A percentile compares a stretch with the other conserved stretches of the same genome.
Conservation (phyloP, 148 eudicot species). For the Rhododendron griersonianum region DNA sequence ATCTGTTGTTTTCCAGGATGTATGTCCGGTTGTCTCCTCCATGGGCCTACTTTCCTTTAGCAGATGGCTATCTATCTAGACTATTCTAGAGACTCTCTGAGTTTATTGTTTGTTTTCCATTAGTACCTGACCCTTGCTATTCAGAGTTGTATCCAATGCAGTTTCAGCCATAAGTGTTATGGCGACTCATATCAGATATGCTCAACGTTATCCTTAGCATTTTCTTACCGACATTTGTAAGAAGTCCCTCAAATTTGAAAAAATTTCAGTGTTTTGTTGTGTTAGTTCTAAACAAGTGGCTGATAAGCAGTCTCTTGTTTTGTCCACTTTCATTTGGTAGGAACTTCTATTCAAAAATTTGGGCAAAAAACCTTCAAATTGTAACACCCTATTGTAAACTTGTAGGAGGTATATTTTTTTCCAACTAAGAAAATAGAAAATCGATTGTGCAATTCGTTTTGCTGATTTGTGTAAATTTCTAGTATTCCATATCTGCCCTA, state of each 20-base stretch:
- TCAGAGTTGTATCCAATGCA: background rate
- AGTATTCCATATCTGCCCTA: background rate
- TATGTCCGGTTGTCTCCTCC: background rate
- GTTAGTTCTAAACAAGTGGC: background rate
- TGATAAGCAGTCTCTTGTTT: background rate
- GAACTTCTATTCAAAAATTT: background rate
- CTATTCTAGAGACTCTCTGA: background rate
- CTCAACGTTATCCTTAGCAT: background rate
- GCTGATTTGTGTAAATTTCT: background rate
- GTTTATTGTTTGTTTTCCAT: background rate
- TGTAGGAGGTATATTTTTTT: background rate
- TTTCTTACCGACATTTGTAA: background rate
- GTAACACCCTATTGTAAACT: background rate
- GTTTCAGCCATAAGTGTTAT: background rate
- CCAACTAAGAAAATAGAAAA: background rate
- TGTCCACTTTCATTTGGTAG: slow-evolving; percentile 1
- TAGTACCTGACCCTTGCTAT: background rate
- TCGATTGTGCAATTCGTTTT: background rate
- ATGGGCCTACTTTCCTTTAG: background rate
- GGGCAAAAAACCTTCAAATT: background rate
- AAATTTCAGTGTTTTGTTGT: background rate
- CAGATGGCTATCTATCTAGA: background rate
- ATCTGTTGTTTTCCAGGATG: background rate
- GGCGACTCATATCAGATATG: background rate
- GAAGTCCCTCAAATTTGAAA: background rate